Evolutionary conservation across 1,284 basidiomycete genomes (phyloP), one percentile per base, ranked within the genome.

Genomic region (Neotropicomus parvogracilis): DNA sequence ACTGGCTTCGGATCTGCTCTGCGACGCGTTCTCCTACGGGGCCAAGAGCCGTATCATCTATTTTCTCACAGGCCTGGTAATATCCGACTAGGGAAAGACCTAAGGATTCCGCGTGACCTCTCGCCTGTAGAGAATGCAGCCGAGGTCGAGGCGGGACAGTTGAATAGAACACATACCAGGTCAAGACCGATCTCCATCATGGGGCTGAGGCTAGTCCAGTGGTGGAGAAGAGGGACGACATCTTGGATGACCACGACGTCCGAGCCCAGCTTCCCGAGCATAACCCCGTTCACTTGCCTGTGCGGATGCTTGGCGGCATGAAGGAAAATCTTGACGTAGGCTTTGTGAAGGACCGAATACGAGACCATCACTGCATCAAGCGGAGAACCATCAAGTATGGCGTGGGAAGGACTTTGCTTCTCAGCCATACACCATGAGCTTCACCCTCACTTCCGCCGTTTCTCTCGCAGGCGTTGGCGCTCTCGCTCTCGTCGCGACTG

Each of bases 151-250:
- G 43, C n/a, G 24, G 14, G n/a, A 21, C 16, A 32, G 19, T 32
- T n/a, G 12, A 50, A 35, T 20, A 27, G 39, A 13, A 31, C 33
- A 69, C 78, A 59, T 57, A 87, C 86, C 57, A 89, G 66, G 55
- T 85, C 83, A 40, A 90, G 71, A 12, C 85, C 87, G 52, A 87
- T 81, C 60, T 88, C 85, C 81, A 87, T 86, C 80, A 85, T 85
- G 3, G 84, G 83, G 52, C 81, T 85, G 44, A 89, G 70, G 55
- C 75, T 82, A 10, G 85, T 87, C 87, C 85, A 89, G 59, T 87
- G 80, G 61, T 89, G 88, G 41, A 88, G 73, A 28, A 89, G 70
- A n/a, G 86, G 86, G 29, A 90, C 71, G 4, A 80, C 75, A 59
- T 89, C 86, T 41, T 72, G 67, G 41, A 85, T 74, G 49, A 65